Evolutionary conservation across 257 asterid species (phyloP).

Genomic region (Solanum appendiculatum): DNA sequence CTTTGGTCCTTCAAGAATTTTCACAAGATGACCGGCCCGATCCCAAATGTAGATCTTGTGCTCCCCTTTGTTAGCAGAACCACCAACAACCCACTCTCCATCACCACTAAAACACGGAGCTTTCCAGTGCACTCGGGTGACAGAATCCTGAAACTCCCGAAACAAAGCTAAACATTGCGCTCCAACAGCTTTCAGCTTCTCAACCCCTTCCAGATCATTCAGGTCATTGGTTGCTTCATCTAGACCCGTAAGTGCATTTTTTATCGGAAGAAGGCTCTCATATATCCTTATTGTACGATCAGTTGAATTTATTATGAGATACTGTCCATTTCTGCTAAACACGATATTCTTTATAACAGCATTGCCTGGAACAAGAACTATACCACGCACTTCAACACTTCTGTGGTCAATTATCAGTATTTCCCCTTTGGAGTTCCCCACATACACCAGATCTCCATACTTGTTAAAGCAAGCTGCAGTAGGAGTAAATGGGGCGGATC

Average conservation of each 20-base stretch:
- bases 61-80: slow-evolving; percentile 94
- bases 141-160: slow-evolving; percentile 81
- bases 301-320: slow-evolving; percentile 77
- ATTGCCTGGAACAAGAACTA: slow-evolving; percentile 53
- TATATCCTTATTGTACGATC: slow-evolving; percentile 74
- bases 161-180: slow-evolving; percentile 50
- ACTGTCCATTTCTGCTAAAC: slow-evolving; percentile 72
- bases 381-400: slow-evolving; percentile 36
- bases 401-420: slow-evolving; percentile 60
- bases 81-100: slow-evolving; percentile 93
- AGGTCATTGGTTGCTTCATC: slow-evolving; percentile 20
- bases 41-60: slow-evolving; percentile 98
- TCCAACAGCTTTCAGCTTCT: slow-evolving; percentile 63
- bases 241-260: slow-evolving; percentile 39
- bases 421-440: slow-evolving; percentile 89
- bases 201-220: slow-evolving; percentile 45
- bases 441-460: slow-evolving; percentile 71
- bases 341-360: slow-evolving; percentile 76
- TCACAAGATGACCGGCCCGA: slow-evolving; percentile 84
- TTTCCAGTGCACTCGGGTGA: slow-evolving; percentile 89
- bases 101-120: slow-evolving; percentile 97
- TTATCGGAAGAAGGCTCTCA: slow-evolving; percentile 71
- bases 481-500: slow-evolving; percentile 74
- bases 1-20: slow-evolving; percentile 93
- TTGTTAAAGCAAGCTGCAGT: slow-evolving; percentile 88